Evolutionary conservation across 1,284 basidiomycete species (phyloP), one percentile per base, ranked within the genome.

Genomic region (Mycena citricolor): DNA sequence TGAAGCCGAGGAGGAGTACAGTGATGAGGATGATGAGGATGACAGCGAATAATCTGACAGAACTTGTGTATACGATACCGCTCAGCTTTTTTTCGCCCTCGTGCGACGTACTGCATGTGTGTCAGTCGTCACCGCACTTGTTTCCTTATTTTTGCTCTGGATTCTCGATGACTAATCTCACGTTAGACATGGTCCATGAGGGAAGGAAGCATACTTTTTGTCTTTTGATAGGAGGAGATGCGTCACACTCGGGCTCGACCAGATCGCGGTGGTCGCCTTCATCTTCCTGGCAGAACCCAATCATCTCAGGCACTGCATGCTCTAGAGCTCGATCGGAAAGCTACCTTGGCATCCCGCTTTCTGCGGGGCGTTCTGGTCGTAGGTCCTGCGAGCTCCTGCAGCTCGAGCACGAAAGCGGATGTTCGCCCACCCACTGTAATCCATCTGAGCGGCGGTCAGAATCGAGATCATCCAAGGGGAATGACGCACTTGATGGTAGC

Each of bases 351-450:
- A 40, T 52, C 49, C 40, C 51, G 47, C 47, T 52, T 52, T 20
- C 32, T 33, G 36, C 51, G 51, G 47, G 22, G 16, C 28, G 30
- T 38, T 25, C 32, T 42, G 46, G 44, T 46, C 12, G 22, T 41
- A 36, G 47, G 28, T 16, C 47, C 44, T 19, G 7, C 31, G 12
- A 59, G 39, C 39, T 48, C 44, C 44, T 90, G 89, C 3, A 91
- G 68, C 60, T 88, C 79, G 8, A 64, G 61, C 2, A 90, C 81
- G 49, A 80, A 83, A 4, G 88, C 89, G 1, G 85, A 86, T 1
- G 90, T 92, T 12, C 90, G 71, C 1, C 90, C 90, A 4, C 86
- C 87, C 8, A 93, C 85, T 1, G 84, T 89, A 39, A 89, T 61
- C 74, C 83, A 92, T n/a, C n/a, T n/a, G n/a, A n/a, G n/a, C n/a